Conservation (phyloP, 495 filamentous ascomycete genomes). For the Sordaria brevicollis region DNA sequence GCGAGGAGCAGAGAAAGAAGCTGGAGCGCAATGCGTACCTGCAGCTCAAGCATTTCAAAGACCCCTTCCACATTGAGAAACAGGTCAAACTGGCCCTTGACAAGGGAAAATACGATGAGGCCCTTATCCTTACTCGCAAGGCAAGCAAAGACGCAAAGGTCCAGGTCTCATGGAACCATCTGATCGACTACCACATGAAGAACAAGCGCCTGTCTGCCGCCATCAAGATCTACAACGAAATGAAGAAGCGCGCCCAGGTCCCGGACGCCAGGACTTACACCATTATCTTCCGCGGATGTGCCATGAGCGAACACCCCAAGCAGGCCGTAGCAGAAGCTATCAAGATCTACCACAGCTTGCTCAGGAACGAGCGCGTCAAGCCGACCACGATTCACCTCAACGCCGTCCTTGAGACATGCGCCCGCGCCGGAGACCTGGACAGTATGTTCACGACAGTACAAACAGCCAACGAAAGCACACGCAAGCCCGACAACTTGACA, state of each 20-base stretch:
- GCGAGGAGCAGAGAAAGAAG: slow-evolving; percentile 6
- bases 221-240: slow-evolving; percentile 82
- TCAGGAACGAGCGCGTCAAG: slow-evolving; percentile 43
- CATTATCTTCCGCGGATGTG: slow-evolving; percentile 67
- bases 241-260: slow-evolving; percentile 79
- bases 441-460: slow-evolving; percentile 61
- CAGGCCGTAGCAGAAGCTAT: slow-evolving; percentile 51
- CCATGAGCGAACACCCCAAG: slow-evolving; percentile 38
- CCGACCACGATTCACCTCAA: slow-evolving; percentile 76
- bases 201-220: slow-evolving; percentile 48
- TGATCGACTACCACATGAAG: slow-evolving; percentile 62
- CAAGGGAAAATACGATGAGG: slow-evolving; percentile 48
- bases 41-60: slow-evolving; percentile 53
- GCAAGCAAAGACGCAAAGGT: slow-evolving; percentile 52
- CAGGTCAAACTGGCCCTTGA: slow-evolving; percentile 47
- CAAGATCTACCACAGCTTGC: slow-evolving; percentile 63
- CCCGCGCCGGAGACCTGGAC: slow-evolving; percentile 58
- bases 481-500: slow-evolving; percentile 56
- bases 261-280: slow-evolving; percentile 75
- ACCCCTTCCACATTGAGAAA: slow-evolving; percentile 55
- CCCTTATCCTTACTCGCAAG: slow-evolving; percentile 51
- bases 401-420: slow-evolving; percentile 72
- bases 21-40: slow-evolving; percentile 26
- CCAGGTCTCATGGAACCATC: slow-evolving; percentile 75
- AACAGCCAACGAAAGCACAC: slow-evolving; percentile 49